Percentiles rank a stretch among this genome's conserved stretches.
Evolutionary conservation across 2,329 filamentous ascomycete genomes (phyloP).

Genomic region (Microdochium bolleyi): DNA sequence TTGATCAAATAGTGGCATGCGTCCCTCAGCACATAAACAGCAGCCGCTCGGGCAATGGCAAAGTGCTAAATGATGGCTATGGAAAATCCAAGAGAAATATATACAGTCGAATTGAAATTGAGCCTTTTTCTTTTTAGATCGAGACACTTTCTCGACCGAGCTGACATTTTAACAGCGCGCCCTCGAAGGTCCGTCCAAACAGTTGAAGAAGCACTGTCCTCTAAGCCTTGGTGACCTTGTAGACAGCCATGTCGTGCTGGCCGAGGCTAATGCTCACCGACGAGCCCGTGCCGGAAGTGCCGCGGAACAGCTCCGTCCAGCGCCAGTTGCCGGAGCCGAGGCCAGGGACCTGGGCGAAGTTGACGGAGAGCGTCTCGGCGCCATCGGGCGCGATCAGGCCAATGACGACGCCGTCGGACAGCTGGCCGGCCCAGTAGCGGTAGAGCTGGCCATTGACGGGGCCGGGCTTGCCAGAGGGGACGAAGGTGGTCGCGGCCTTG

Average conservation of each 20-base stretch:
- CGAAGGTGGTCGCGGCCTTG: slow-evolving; percentile 2
- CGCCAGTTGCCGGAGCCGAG: slow-evolving; percentile 26
- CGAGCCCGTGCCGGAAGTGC: slow-evolving; percentile 12
- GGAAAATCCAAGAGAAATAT: too few relatives aligned
- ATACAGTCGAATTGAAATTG: too few relatives aligned
- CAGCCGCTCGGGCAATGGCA: too few relatives aligned
- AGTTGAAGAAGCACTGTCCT: neutral
- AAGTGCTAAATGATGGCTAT: too few relatives aligned
- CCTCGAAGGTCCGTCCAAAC: neutral
- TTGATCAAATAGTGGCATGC: too few relatives aligned
- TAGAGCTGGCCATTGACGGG: slow-evolving; percentile 30
- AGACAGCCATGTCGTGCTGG: slow-evolving; percentile 14
- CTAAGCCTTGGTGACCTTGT: slow-evolving; percentile 11
- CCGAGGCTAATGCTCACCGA: slow-evolving; percentile 11
- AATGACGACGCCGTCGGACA: slow-evolving; percentile 22
- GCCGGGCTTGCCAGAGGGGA: slow-evolving; percentile 19
- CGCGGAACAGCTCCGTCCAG: slow-evolving; percentile 25
- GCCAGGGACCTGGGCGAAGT: slow-evolving; percentile 33
- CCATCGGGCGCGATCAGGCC: slow-evolving; percentile 29
- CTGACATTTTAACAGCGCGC: neutral
- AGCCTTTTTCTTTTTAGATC: too few relatives aligned
- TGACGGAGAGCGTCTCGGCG: slow-evolving; percentile 30
- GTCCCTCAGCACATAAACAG: too few relatives aligned
- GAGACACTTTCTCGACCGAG: too few relatives aligned
- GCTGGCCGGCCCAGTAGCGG: slow-evolving; percentile 31